Evolutionary conservation across 2,329 filamentous ascomycete species (phyloP).

Genomic region (Colletotrichum lupini): DNA sequence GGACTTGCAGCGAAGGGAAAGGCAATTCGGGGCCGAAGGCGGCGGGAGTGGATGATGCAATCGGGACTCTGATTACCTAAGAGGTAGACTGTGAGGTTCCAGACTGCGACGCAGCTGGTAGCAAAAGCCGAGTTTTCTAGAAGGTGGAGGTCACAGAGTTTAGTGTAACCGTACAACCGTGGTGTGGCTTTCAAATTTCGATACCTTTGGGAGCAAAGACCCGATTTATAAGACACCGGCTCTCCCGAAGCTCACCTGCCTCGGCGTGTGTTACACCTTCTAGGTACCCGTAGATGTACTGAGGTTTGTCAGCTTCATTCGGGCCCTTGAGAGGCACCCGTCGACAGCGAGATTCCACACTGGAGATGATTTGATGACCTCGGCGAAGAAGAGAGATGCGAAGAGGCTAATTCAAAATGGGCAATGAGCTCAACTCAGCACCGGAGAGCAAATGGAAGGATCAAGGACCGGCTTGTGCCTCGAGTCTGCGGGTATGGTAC

Average conservation of each 20-base stretch:
- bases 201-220: background rate
- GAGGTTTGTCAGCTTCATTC: background rate
- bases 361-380: background rate
- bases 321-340: background rate
- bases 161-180: background rate
- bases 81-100: background rate
- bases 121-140: background rate
- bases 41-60: slow-evolving; percentile 30
- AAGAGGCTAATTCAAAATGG: background rate
- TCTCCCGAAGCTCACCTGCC: background rate
- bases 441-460: background rate
- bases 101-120: background rate
- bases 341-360: background rate
- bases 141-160: background rate
- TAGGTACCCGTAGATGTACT: background rate
- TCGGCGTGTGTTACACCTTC: background rate
- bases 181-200: background rate
- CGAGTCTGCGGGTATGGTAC: too few species aligned
- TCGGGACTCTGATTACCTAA: slow-evolving; percentile 1
- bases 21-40: slow-evolving; percentile 4
- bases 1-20: background rate
- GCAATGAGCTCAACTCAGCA: background rate
- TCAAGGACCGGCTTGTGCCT: background rate
- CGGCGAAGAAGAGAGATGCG: background rate
- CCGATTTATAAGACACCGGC: background rate